Conservation (phyloP, 176 grass and related monocot genomes). For the Panicum miliaceum region DNA sequence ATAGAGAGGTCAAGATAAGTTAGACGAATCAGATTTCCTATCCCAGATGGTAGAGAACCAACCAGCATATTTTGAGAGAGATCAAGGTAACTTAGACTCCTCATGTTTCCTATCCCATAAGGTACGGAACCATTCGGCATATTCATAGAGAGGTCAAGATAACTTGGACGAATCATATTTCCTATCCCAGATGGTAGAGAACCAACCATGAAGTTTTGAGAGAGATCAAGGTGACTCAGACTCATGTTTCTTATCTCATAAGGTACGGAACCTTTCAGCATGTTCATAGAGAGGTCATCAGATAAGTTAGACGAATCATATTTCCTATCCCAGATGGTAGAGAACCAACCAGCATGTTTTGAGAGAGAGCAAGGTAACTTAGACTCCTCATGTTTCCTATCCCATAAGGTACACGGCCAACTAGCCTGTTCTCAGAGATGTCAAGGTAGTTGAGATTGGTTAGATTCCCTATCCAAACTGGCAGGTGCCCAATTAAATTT, state of each 20-base stretch:
- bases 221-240: too few relatives aligned
- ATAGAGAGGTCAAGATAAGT: slow-evolving; percentile 1
- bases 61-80: slow-evolving; percentile 26
- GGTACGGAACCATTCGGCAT: slow-evolving; percentile 27
- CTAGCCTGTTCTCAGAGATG: slow-evolving; percentile 30
- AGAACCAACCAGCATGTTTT: slow-evolving; percentile 39
- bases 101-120: neutral
- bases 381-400: slow-evolving; percentile 32
- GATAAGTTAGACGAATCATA: neutral
- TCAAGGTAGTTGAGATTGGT: slow-evolving; percentile 26
- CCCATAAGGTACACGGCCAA: slow-evolving; percentile 40
- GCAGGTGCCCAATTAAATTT: slow-evolving; percentile 39
- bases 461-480: slow-evolving; percentile 30
- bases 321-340: neutral
- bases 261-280: neutral
- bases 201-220: too few relatives aligned
- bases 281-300: slow-evolving; percentile 20
- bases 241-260: neutral
- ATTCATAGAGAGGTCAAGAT: slow-evolving; percentile 32
- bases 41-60: slow-evolving; percentile 12
- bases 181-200: slow-evolving; percentile 35
- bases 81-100: slow-evolving; percentile 4
- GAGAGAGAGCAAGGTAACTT: slow-evolving; percentile 4
- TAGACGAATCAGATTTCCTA: neutral
- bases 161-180: slow-evolving; percentile 1